phyloP scores from a whole-genome alignment of 495 filamentous ascomycete species.

The Podospora sp. region DNA sequence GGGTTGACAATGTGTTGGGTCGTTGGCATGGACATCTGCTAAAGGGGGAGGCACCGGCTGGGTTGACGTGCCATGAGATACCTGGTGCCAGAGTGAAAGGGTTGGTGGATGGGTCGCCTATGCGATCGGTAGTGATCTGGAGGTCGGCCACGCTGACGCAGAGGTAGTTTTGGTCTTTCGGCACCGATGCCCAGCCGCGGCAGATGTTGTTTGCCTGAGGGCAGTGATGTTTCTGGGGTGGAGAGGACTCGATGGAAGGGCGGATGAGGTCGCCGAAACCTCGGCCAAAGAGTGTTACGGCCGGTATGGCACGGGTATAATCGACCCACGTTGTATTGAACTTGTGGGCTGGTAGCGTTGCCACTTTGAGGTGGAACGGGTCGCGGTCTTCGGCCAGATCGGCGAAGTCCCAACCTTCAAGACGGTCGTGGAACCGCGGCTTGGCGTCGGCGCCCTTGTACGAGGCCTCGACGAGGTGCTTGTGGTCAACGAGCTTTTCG shows the following conservation, averaged over 20 bases:
- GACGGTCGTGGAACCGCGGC: slow-evolving; percentile 27
- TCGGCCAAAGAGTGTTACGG: slow-evolving; percentile 40
- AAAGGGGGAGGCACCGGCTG: no score
- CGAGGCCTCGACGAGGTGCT: background rate
- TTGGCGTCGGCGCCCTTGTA: slow-evolving; percentile 22
- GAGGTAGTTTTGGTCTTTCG: slow-evolving; percentile 2
- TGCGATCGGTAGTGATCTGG: no score
- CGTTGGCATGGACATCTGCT: no score
- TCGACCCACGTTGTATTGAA: slow-evolving; percentile 41
- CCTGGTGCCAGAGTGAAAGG: no score
- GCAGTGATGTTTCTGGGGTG: no score
- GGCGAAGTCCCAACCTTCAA: slow-evolving; percentile 30
- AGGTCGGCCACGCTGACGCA: no score
- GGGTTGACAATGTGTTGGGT: no score
- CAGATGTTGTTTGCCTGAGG: slow-evolving; percentile 12
- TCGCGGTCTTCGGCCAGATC: slow-evolving; percentile 33
- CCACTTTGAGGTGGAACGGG: background rate
- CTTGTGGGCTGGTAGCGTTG: slow-evolving; percentile 27
- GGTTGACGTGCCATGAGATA: no score
- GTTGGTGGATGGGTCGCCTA: no score
- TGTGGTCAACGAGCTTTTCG: background rate
- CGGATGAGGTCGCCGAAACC: slow-evolving; percentile 43
- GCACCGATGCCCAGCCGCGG: background rate
- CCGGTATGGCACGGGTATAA: slow-evolving; percentile 36
- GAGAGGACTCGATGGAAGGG: no score